Conservation (phyloP, 2,329 filamentous ascomycete genomes). For the Colletotrichum tofieldiae region DNA sequence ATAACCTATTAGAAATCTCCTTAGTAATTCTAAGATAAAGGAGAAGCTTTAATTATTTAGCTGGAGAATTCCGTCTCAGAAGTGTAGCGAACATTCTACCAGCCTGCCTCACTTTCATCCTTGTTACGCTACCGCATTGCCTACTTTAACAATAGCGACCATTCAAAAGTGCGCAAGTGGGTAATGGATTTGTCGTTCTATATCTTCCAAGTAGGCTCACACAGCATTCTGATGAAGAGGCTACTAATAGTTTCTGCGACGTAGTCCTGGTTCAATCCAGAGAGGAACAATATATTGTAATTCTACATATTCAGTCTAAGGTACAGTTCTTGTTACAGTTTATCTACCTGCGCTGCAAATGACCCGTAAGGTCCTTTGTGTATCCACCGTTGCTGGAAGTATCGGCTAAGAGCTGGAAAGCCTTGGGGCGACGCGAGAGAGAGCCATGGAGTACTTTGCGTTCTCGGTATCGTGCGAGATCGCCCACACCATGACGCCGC, state of each 20-base stretch:
- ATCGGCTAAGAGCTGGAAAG: not conserved
- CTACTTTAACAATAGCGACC: too few species aligned
- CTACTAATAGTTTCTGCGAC: not conserved
- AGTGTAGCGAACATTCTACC: too few species aligned
- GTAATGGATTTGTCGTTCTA: not conserved
- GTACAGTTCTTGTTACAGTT: not conserved
- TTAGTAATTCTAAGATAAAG: too few species aligned
- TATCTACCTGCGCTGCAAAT: not conserved
- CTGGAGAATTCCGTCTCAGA: too few species aligned
- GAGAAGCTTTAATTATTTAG: too few species aligned
- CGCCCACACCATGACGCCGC: conserved; percentile 49
- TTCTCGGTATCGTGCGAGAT: conserved; percentile 28
- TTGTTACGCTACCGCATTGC: too few species aligned
- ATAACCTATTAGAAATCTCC: too few species aligned
- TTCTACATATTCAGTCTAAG: not conserved
- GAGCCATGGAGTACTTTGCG: not conserved
- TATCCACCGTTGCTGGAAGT: not conserved
- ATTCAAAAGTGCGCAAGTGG: not conserved
- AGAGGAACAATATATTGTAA: too few species aligned
- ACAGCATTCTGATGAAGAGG: not conserved
- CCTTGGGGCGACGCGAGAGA: not conserved
- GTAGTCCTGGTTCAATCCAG: not conserved
- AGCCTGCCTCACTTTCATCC: too few species aligned
- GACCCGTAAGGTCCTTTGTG: not conserved
- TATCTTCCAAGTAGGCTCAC: not conserved